Base-by-base conservation (phyloP, 2,329 filamentous ascomycete species). In the Aspergillus terreus region DNA sequence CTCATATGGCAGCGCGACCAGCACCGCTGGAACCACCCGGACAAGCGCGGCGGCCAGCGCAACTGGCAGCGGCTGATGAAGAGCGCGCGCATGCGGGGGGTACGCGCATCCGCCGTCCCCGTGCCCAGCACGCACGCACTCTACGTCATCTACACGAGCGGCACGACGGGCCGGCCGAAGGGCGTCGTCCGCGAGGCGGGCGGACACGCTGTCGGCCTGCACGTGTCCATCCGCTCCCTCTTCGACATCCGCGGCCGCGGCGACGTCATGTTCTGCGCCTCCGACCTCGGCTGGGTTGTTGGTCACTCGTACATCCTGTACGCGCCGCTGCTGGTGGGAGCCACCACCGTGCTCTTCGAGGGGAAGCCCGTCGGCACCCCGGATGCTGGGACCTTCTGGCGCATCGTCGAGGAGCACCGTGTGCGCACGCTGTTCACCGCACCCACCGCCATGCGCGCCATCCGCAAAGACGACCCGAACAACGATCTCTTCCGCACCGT, bases 311-410 rank as follows among this genome's bases (percentile, higher is more conserved):
- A 94, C 67, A 96, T 96, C 56, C 77, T 96, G 11, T 96, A 96
- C 65, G 92, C 84, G 4, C 92, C 92, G 11, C 81, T 97, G 5
- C 81, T 96, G 1, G 83, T 87, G 0, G 92, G 92, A 4, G 91
- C 92, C 2, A 86, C 91, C 1, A 95, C 90, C 0, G 82, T 96
- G 1, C 77, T 96, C 0, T 96, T 91, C 68, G 92, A 96, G 72
- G 92, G 92, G n/a, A 96, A 96, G 60, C 92, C 92, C 0, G 79
- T 96, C 11, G 91, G 91, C 4, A 96, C 91, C 0, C 92, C 92
- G 0, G 85, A 96, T 61, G 88, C 90, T 0, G 87, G 89, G 5
- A 87, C 87, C 0, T 94, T 96, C 67, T 97, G 92, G 92, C 80
- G 91, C 2, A 83, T 96, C 15, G 72, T 95, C 4, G 86, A 91